phyloP scores from a whole-genome alignment of 2,329 filamentous ascomycete genomes.

The Coleophoma eucalyptorum region DNA sequence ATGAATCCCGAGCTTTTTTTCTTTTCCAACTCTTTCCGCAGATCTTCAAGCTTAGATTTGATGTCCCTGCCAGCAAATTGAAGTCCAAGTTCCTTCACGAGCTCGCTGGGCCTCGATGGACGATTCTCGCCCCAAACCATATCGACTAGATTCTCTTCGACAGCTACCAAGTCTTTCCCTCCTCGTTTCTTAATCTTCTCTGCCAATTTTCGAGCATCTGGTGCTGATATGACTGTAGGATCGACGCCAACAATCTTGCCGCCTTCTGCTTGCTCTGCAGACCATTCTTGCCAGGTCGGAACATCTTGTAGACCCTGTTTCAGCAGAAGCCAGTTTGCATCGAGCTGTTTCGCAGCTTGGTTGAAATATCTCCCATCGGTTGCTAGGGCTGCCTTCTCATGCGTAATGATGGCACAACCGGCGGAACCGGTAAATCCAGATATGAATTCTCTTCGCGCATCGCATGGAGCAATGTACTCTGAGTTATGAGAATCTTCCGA shows the following conservation, averaged over 20 bases:
- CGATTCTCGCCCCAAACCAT: constrained; percentile 76
- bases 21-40: constrained; percentile 89
- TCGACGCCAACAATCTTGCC: constrained; percentile 91
- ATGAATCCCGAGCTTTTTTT: constrained; percentile 85
- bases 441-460: constrained; percentile 86
- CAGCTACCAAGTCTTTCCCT: constrained; percentile 69
- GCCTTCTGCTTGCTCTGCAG: constrained; percentile 76
- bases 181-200: constrained; percentile 87
- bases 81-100: constrained; percentile 66
- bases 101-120: constrained; percentile 71
- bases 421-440: constrained; percentile 94
- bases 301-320: constrained; percentile 94
- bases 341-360: constrained; percentile 87
- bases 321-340: constrained; percentile 84
- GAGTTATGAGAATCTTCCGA: constrained; percentile 97
- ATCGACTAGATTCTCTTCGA: constrained; percentile 86
- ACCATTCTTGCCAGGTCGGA: constrained; percentile 97
- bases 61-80: constrained; percentile 81
- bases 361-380: constrained; percentile 99
- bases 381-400: constrained; percentile 81
- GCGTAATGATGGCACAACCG: constrained; percentile 84
- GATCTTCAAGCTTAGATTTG: constrained; percentile 75
- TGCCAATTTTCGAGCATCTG: constrained; percentile 69
- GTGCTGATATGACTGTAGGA: constrained; percentile 76
- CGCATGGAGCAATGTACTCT: constrained; percentile 96